Base-by-base conservation (phyloP, 805 yeast genomes). In the Ogataea minuta region DNA sequence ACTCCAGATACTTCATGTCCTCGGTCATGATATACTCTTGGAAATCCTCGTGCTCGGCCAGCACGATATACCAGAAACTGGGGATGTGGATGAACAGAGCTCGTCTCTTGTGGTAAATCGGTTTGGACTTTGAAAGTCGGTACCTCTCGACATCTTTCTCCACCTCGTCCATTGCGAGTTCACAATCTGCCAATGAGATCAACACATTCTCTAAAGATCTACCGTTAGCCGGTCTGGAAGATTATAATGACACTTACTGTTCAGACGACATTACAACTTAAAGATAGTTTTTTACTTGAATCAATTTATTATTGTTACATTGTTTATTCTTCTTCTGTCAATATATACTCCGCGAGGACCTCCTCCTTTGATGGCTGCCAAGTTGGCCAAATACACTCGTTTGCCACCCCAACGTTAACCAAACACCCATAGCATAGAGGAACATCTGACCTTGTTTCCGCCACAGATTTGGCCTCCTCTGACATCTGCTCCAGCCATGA, bases 1-100 rank as follows among this genome's bases (percentile, higher is more conserved):
- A 60, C 53, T 89, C 96, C 33, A 89, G 59, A 51, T 75, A 83
- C 57, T 81, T 81, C 64, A 81, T 77, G 61, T 90, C 97, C 26
- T 83, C 85, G 2, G 82, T 77, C 21, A 79, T 72, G 13, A 90
- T 67, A 58, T 76, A 87, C 46, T 89, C 95, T 11, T 85, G 82
- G 56, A 91, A 84, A 48, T 86, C 96, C 36, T 84, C 83, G 53
- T 84, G 84, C 55, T 85, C 87, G 2, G 90, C 88, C 9, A 91
- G 63, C 0, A 85, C 95, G 37, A 83, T 75, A 53, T 84, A 82
- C 98, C 98, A 91, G 60, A 91, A 89, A 47, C 76, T 76, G 1
- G 90, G 88, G 29, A 89, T 74, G 4, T 68, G 58, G 4, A 51
- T 40, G 11, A 81, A 67, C n/a, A 73, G 62, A 6, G 53, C 66